Evolutionary conservation across 495 filamentous ascomycete genomes (phyloP), one percentile per base, ranked within the genome.

Genomic region (Staphylotrichum longicolle): DNA sequence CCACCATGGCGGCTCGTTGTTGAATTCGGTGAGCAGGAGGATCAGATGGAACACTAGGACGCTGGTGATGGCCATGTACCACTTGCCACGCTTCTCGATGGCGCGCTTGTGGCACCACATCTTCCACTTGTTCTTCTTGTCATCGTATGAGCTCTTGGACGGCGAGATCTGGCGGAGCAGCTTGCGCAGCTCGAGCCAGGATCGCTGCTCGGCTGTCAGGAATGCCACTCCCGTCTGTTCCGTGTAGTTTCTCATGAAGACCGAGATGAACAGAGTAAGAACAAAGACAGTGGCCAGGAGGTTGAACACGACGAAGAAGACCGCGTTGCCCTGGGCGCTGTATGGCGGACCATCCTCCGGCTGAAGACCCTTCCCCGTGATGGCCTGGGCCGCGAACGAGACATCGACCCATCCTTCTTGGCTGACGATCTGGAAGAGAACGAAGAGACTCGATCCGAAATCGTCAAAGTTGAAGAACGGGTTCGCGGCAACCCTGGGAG

Each of bases 221-320:
- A 92, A 99, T 1, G 94, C 94, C 57, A 99, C 94, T 8, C 94
- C 94, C 9, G 94, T 99, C 74, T 98, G 92, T 77, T 99, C 94
- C 4, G 94, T 98, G 77, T 98, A 98, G 72, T 95, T 98, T 48
- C 94, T 89, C 95, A 99, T 99, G 74, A 99, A 99, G 52, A 99
- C 94, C 63, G 94, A 97, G 40, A 98, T 94, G 71, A 99, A 99
- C 69, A 99, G 78, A 2, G 95, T 99, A 74, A 99, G 79, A 54
- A 99, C 91, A 78, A 99, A 99, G 69, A 99, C 95, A 3, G 95
- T 90, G 32, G 91, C 93, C 60, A 99, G 83, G 65, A 99, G 83
- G 73, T 99, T 99, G 85, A 98, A 99, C 11, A 91, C 82, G 52
- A 99, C 85, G 73, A 98, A 96, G 82, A 96, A 98, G 30, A 97